Evolutionary conservation across 208 protist genomes (phyloP).

Genomic region (Perkinsela sp.): DNA sequence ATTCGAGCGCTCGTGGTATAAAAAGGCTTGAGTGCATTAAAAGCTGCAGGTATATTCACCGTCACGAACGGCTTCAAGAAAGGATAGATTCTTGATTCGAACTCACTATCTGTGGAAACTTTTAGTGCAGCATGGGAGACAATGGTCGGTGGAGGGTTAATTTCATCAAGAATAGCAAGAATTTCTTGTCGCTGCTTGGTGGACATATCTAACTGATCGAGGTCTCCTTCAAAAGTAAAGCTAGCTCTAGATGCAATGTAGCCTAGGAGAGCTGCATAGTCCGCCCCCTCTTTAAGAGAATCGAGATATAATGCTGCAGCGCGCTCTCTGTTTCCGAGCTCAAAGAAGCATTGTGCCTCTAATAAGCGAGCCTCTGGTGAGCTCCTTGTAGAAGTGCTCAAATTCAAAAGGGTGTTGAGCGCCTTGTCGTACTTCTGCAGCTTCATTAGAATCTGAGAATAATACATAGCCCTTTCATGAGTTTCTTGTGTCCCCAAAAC

Average conservation of each 20-base stretch:
- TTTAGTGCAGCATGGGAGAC: not conserved
- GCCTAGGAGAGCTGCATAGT: too few species aligned
- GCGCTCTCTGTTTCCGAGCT: too few species aligned
- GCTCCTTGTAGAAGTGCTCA: too few species aligned
- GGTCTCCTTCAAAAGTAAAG: not conserved
- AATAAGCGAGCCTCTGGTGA: too few species aligned
- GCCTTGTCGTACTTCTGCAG: not conserved
- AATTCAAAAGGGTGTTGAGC: too few species aligned
- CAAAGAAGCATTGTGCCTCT: too few species aligned
- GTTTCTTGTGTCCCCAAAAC: not conserved
- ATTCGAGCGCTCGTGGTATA: too few species aligned
- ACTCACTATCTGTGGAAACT: not conserved
- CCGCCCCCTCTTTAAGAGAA: too few species aligned
- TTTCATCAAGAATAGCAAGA: not conserved
- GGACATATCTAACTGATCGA: not conserved
- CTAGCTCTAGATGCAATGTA: not conserved
- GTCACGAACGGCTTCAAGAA: not conserved
- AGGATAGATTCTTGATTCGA: not conserved
- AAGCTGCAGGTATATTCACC: not conserved
- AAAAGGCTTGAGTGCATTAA: constrained; percentile 2
- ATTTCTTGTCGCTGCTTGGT: not conserved
- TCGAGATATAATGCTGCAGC: too few species aligned
- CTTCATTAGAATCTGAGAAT: not conserved
- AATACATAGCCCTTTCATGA: not conserved
- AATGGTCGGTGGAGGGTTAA: not conserved